These are phyloP conservation scores for Posidonia australis DNA, from an alignment of 106 monocot species.

Conservation along the genomic window DNA sequence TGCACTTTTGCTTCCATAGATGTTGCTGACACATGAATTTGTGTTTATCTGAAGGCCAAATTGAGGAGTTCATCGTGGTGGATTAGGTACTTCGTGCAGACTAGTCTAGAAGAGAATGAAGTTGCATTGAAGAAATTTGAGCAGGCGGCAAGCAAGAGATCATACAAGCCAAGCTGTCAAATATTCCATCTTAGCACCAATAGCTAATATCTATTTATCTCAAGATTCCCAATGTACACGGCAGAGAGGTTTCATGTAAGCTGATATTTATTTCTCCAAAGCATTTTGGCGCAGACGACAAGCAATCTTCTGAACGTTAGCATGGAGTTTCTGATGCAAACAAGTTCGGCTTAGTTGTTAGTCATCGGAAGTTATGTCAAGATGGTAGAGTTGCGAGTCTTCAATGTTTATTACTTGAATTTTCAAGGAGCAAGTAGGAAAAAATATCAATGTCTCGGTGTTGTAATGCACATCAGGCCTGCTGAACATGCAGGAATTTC, in stretches of 20 bases:
- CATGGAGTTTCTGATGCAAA: too few species aligned
- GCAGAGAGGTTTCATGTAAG: too few species aligned
- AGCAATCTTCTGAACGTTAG: too few species aligned
- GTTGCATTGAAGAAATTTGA: conserved; percentile 6
- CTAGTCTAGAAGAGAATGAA: conserved; percentile 1
- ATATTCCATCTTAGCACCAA: conserved; percentile 8
- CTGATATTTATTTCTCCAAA: too few species aligned
- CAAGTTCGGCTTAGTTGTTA: too few species aligned
- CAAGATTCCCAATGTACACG: too few species aligned
- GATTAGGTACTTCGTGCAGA: conserved; percentile 16
- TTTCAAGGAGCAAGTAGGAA: neutral
- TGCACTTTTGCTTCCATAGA: too few species aligned
- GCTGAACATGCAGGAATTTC: neutral
- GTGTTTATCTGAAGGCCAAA: conserved; percentile 8
- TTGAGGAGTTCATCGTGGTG: conserved; percentile 22
- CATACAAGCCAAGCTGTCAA: conserved; percentile 18
- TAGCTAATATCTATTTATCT: neutral
- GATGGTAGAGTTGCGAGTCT: too few species aligned
- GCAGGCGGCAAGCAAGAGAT: conserved; percentile 8
- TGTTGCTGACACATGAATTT: too few species aligned
- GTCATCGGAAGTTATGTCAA: too few species aligned
- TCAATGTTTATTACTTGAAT: too few species aligned
- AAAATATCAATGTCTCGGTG: neutral
- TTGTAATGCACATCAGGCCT: neutral
- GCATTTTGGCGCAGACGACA: too few species aligned